Evolutionary conservation across 1,284 basidiomycete genomes (phyloP).

Genomic region (Cutaneotrichosporon spelunceum): DNA sequence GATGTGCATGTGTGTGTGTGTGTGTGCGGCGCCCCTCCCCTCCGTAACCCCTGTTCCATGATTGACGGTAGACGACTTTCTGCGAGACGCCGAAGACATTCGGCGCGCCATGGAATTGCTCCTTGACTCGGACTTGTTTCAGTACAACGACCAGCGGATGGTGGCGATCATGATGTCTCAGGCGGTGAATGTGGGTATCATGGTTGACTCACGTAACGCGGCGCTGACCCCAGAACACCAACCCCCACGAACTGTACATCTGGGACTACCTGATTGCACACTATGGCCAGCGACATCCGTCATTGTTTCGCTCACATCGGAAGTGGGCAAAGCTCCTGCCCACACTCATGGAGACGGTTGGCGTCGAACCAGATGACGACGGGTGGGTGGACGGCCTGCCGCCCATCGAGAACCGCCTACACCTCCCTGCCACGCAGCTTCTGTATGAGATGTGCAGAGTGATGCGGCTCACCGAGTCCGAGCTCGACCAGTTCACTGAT

Average conservation of each 20-base stretch:
- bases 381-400: slow-evolving; percentile 44
- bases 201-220: too few species aligned
- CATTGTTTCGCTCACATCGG: slow-evolving; percentile 71
- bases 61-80: slow-evolving; percentile 63
- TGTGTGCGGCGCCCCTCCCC: background rate
- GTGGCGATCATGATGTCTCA: slow-evolving; percentile 68
- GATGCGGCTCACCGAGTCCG: slow-evolving; percentile 70
- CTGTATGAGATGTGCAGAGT: slow-evolving; percentile 89
- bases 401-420: slow-evolving; percentile 75
- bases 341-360: slow-evolving; percentile 60
- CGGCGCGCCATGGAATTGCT: slow-evolving; percentile 72
- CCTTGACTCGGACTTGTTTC: slow-evolving; percentile 76
- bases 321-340: slow-evolving; percentile 79
- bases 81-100: slow-evolving; percentile 73
- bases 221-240: slow-evolving; percentile 62
- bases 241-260: slow-evolving; percentile 79
- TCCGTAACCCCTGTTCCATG: background rate
- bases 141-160: slow-evolving; percentile 85
- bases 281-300: slow-evolving; percentile 66
- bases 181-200: slow-evolving; percentile 60
- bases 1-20: background rate
- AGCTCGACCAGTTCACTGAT: slow-evolving; percentile 72
- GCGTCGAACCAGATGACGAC: slow-evolving; percentile 45
- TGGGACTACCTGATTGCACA: slow-evolving; percentile 72
- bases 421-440: slow-evolving; percentile 67